Percentiles rank a stretch among this genome's conserved stretches.
Evolutionary conservation across 2,329 filamentous ascomycete genomes (phyloP).

Genomic region (Aspergillus jensenii): DNA sequence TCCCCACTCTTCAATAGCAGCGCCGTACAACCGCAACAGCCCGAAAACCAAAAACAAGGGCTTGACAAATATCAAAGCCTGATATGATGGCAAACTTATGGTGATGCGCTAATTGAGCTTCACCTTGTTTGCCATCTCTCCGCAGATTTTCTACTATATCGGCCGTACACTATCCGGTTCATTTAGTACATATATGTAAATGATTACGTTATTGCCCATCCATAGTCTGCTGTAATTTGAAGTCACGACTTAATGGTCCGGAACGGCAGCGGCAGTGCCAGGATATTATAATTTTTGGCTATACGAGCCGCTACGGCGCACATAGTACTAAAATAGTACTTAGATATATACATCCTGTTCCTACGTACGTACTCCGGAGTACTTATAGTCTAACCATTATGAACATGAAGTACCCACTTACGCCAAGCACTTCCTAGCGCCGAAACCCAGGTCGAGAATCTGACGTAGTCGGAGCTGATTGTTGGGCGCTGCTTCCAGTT

Average conservation of each 20-base stretch:
- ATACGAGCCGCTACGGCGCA: background rate
- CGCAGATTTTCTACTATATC: background rate
- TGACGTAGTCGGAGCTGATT: constrained; percentile 8
- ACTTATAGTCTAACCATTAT: background rate
- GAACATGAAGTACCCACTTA: constrained; percentile 12
- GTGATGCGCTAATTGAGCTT: constrained; percentile 1
- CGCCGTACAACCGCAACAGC: constrained; percentile 21
- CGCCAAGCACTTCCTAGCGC: constrained; percentile 13
- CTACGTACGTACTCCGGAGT: too few species aligned
- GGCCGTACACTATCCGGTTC: background rate
- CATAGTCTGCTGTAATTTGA: background rate
- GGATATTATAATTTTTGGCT: background rate
- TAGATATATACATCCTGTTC: background rate
- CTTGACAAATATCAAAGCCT: constrained; percentile 59
- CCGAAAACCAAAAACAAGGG: constrained; percentile 39
- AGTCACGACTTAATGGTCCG: background rate
- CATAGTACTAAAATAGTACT: background rate
- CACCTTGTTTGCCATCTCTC: constrained; percentile 4
- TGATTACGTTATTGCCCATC: constrained; percentile 12
- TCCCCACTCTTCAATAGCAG: constrained; percentile 27
- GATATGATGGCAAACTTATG: constrained; percentile 34
- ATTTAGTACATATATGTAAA: constrained; percentile 8
- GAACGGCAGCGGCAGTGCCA: background rate
- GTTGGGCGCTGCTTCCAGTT: constrained; percentile 1
- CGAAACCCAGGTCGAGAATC: background rate